Percentiles rank a stretch among this genome's conserved stretches.
Evolutionary conservation across 2,329 filamentous ascomycete species (phyloP).

Genomic region (Metarhizium sp.): DNA sequence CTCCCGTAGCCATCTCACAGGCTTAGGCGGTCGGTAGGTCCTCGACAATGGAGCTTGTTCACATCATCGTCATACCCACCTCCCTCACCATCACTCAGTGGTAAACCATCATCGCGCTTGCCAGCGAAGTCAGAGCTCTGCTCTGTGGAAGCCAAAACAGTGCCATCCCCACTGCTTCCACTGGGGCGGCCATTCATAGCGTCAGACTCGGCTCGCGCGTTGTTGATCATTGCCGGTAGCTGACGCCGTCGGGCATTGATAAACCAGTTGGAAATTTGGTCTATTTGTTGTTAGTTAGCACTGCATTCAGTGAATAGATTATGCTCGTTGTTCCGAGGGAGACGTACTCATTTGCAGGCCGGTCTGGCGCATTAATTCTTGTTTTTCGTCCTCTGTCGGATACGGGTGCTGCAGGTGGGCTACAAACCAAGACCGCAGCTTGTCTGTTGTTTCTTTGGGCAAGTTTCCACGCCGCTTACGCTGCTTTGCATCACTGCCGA

Average conservation of each 20-base stretch:
- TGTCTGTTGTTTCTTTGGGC: slow-evolving; percentile 82
- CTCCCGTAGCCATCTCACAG: not conserved
- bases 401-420: slow-evolving; percentile 74
- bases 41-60: slow-evolving; percentile 20
- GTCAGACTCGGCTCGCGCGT: slow-evolving; percentile 41
- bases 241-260: slow-evolving; percentile 66
- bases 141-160: slow-evolving; percentile 29
- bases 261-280: slow-evolving; percentile 73
- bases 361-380: slow-evolving; percentile 67
- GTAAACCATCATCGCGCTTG: slow-evolving; percentile 25
- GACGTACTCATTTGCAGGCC: slow-evolving; percentile 68
- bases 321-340: not conserved
- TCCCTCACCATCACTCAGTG: slow-evolving; percentile 38
- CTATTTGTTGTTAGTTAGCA: slow-evolving; percentile 23
- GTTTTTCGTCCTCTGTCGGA: slow-evolving; percentile 80
- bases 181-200: slow-evolving; percentile 28
- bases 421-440: slow-evolving; percentile 70
- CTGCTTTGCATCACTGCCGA: slow-evolving; percentile 36
- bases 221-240: slow-evolving; percentile 50
- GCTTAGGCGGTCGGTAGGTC: slow-evolving; percentile 15
- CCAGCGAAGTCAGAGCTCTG: slow-evolving; percentile 9
- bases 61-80: slow-evolving; percentile 36
- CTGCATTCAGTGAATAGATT: not conserved
- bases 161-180: slow-evolving; percentile 19
- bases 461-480: slow-evolving; percentile 71